A percentile compares a stretch with the other conserved stretches of the same genome.
Conservation (phyloP, 306 rosid genomes). For the Dalbergia cultrata region DNA sequence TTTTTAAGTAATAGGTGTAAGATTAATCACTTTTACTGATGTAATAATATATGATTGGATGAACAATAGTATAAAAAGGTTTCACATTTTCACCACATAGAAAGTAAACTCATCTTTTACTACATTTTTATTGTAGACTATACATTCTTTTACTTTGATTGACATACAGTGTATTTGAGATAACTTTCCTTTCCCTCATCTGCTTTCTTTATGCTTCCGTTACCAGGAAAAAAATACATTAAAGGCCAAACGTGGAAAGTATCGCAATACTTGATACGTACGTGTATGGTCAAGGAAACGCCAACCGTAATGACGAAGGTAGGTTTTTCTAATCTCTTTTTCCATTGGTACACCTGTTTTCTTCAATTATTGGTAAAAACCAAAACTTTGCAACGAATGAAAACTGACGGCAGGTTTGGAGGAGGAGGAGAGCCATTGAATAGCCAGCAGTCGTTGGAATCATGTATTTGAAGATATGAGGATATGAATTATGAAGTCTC, state of each 20-base stretch:
- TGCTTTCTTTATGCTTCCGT: too few species aligned
- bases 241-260: not conserved
- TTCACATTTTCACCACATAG: too few species aligned
- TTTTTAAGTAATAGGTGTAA: too few species aligned
- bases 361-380: not conserved
- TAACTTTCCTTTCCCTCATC: too few species aligned
- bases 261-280: not conserved
- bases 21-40: too few species aligned
- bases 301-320: not conserved
- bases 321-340: not conserved
- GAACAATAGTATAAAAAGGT: too few species aligned
- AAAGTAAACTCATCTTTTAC: too few species aligned
- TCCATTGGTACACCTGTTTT: conserved; percentile 37
- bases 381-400: not conserved
- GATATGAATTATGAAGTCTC: conserved; percentile 33
- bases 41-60: too few species aligned
- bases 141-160: too few species aligned
- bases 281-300: not conserved
- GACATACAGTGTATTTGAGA: too few species aligned
- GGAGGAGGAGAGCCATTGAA: not conserved
- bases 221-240: too few species aligned
- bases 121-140: too few species aligned
- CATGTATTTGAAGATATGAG: not conserved
- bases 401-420: not conserved
- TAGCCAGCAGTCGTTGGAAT: conserved; percentile 2